Percentiles rank a stretch among this genome's conserved stretches.
phyloP scores from a whole-genome alignment of 257 asterid species.

The Sherardia arvensis region DNA sequence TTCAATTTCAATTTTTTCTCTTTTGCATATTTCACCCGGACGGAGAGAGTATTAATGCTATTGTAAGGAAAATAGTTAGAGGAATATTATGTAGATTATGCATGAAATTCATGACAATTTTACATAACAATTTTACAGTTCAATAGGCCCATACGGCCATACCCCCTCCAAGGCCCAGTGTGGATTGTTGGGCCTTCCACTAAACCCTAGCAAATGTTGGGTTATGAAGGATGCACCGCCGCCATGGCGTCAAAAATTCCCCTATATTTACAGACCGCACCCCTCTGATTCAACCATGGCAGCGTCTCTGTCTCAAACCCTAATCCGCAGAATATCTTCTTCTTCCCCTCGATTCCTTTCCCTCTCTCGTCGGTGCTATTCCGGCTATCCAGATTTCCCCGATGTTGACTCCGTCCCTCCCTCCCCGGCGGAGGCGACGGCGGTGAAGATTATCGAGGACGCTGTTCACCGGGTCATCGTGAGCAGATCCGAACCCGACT shows the following conservation, averaged over 20 bases:
- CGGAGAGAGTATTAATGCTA: no score
- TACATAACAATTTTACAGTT: no score
- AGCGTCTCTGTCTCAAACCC: constrained; percentile 25
- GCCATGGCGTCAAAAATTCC: neutral
- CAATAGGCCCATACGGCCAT: no score
- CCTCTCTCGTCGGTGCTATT: neutral
- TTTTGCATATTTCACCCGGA: no score
- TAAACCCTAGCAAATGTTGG: neutral
- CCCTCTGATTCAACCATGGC: constrained; percentile 6
- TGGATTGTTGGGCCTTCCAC: neutral
- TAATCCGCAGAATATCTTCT: constrained; percentile 16
- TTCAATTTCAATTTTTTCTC: no score
- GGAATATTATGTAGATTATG: no score
- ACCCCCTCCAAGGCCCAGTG: neutral
- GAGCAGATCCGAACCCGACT: constrained; percentile 48
- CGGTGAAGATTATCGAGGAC: constrained; percentile 57
- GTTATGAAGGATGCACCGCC: neutral
- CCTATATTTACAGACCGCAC: neutral
- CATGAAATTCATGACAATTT: no score
- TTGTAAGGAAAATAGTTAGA: no score
- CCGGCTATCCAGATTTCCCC: constrained; percentile 10
- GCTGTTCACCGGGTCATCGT: constrained; percentile 43
- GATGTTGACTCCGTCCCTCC: constrained; percentile 8
- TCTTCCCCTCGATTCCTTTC: neutral
- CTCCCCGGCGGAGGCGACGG: constrained; percentile 25